Percentiles rank a stretch among this genome's conserved stretches.
These are phyloP conservation scores for Fraxinus anomala DNA, from an alignment of 257 asterid species.

Conservation along the genomic window DNA sequence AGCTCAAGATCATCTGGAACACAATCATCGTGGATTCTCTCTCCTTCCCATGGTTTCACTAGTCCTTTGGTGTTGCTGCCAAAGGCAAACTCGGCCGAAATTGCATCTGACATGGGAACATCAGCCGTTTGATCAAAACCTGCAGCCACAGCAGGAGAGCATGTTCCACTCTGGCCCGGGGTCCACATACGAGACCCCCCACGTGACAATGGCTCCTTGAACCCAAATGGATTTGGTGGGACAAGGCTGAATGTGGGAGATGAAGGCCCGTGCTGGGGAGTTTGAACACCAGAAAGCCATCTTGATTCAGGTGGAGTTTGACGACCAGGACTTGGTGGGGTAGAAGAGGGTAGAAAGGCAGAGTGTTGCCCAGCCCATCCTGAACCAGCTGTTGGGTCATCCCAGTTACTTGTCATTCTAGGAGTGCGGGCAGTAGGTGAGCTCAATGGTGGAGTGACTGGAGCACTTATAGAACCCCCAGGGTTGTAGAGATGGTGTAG, in stretches of 20 bases:
- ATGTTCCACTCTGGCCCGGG: conserved; percentile 94
- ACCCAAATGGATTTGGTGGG: conserved; percentile 72
- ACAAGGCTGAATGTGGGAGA: conserved; percentile 95
- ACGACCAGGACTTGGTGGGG: conserved; percentile 79
- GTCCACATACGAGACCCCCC: conserved; percentile 98
- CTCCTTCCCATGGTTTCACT: conserved; percentile 98
- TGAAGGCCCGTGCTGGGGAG: conserved; percentile 80
- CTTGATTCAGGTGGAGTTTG: conserved; percentile 90
- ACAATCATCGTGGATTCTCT: conserved; percentile 95
- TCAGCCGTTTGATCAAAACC: conserved; percentile 74
- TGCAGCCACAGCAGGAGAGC: conserved; percentile 81
- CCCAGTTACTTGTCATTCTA: conserved; percentile 70
- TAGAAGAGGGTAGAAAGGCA: conserved; percentile 72
- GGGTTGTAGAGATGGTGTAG: conserved; percentile 76
- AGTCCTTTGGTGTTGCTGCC: conserved; percentile 68
- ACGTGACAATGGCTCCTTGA: conserved; percentile 68
- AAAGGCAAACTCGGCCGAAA: conserved; percentile 92
- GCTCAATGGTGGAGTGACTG: conserved; percentile 94
- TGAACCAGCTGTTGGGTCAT: conserved; percentile 53
- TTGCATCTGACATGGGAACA: conserved; percentile 87
- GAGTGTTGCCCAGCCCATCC: conserved; percentile 70
- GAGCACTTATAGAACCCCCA: conserved; percentile 94
- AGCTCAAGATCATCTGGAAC: conserved; percentile 93
- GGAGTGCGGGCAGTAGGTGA: conserved; percentile 91
- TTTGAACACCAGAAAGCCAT: conserved; percentile 93